Evolutionary conservation across 495 filamentous ascomycete genomes (phyloP).

Genomic region (Neurospora cerealis): DNA sequence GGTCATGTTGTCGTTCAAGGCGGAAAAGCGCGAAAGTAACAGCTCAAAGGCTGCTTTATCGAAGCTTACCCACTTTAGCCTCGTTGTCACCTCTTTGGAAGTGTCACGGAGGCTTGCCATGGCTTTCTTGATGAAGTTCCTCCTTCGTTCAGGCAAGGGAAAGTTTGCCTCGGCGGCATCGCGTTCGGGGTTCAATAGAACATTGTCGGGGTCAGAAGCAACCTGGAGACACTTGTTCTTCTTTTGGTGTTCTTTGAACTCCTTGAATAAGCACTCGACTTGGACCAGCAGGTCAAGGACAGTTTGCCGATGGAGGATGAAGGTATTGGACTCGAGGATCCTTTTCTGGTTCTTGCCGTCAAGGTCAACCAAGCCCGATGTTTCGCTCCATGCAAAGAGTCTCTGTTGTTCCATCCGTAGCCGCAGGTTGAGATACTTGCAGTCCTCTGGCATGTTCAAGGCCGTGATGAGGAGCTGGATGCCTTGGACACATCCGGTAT

Average conservation of each 20-base stretch:
- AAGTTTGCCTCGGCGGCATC: constrained; percentile 29
- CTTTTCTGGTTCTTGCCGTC: constrained; percentile 22
- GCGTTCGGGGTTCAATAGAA: constrained; percentile 25
- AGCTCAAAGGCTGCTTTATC: constrained; percentile 35
- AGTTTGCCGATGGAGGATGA: constrained; percentile 32
- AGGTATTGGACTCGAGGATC: constrained; percentile 32
- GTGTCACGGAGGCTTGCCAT: constrained; percentile 23
- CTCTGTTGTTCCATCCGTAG: constrained; percentile 37
- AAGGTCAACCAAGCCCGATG: constrained; percentile 31
- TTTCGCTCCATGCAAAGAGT: constrained; percentile 38
- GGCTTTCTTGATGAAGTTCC: constrained; percentile 32
- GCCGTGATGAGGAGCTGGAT: constrained; percentile 36
- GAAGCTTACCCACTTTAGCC: constrained; percentile 32
- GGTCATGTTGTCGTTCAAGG: constrained; percentile 37
- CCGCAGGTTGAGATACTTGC: constrained; percentile 31
- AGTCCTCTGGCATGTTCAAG: constrained; percentile 31
- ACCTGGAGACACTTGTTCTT: constrained; percentile 22
- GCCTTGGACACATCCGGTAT: constrained; percentile 32
- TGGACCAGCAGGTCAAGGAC: constrained; percentile 35
- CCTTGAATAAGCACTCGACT: constrained; percentile 33
- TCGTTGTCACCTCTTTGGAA: constrained; percentile 18
- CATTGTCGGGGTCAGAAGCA: constrained; percentile 15
- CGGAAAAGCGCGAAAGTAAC: constrained; percentile 27
- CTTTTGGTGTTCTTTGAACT: constrained; percentile 33
- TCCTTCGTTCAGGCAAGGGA: constrained; percentile 20